Evolutionary conservation across 192 early-diverging fungal genomes (phyloP), one percentile per base, ranked within the genome.

Genomic region (Funneliformis geosporum): DNA sequence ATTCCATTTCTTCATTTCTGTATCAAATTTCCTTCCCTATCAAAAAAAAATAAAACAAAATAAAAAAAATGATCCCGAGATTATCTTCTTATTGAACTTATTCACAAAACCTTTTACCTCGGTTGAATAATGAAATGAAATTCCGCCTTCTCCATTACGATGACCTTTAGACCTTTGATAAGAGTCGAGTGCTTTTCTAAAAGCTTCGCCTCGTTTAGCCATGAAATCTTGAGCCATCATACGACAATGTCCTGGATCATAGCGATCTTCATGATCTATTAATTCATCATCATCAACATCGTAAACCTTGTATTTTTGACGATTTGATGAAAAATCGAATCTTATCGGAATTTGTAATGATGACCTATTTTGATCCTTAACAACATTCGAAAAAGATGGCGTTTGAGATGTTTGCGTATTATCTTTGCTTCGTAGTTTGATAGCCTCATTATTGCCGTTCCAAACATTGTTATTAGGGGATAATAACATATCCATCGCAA

Each of bases 121-220:
- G 4, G 86, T 81, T 21, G 89, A 87, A 81, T 90, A 88, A 69
- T 82, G 87, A 43, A 83, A 85, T 0, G 89, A 83, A 61, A 86
- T 82, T 11, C 89, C 87, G 16, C 86, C 82, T 74, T 84, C 82
- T 1, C 88, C 87, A 0, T 78, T 75, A 4, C 83, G 79, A 71
- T 84, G 83, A 4, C 83, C 79, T 44, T 84, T 87, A 23, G 84
- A 73, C 6, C 73, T 80, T 65, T 80, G 65, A 73, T 85, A 87
- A 0, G 87, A 80, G 28, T 76, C 73, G 4, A 82, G 80, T 6
- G 89, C 89, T 73, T 88, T 89, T 23, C 82, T 82, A 73, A 84
- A 89, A 10, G 83, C 62, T 40, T 89, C 87, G n/a, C 88, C 86
- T 43, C 88, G 83, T 28, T 84, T 74, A 8, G 83, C 60, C 55